Evolutionary conservation across 768 basidiomycete genomes (phyloP).

Genomic region (Brasilioporus rufonigricans): DNA sequence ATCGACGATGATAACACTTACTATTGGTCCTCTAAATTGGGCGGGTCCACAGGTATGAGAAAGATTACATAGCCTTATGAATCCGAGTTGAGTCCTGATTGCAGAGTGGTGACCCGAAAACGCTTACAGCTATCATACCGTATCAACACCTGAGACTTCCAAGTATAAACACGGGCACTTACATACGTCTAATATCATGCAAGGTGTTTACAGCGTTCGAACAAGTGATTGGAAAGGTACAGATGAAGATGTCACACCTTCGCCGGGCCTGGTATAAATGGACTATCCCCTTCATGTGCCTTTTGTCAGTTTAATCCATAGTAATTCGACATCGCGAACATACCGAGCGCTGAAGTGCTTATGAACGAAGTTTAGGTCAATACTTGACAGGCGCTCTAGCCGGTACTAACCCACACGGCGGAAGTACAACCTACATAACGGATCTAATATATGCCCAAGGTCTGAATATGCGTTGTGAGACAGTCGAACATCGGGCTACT

Average conservation of each 20-base stretch:
- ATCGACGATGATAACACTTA: neutral
- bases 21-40: neutral
- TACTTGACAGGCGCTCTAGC: neutral
- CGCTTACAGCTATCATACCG: neutral
- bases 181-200: neutral
- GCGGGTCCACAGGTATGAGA: neutral
- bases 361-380: neutral
- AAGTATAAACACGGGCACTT: neutral
- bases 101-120: neutral
- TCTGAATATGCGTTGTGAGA: neutral
- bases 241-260: neutral
- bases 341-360: neutral
- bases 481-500: neutral
- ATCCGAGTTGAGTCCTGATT: neutral
- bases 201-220: neutral
- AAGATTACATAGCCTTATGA: neutral
- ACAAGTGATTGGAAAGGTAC: no score
- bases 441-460: neutral
- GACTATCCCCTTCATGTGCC: neutral
- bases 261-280: neutral
- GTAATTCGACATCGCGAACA: neutral
- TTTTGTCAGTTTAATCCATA: neutral
- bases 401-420: neutral
- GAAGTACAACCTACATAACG: constrained; percentile 1
- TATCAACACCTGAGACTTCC: neutral